Conservation (phyloP, 371 early-diverging fungal genomes). For the Saksenaea vasiformis region DNA sequence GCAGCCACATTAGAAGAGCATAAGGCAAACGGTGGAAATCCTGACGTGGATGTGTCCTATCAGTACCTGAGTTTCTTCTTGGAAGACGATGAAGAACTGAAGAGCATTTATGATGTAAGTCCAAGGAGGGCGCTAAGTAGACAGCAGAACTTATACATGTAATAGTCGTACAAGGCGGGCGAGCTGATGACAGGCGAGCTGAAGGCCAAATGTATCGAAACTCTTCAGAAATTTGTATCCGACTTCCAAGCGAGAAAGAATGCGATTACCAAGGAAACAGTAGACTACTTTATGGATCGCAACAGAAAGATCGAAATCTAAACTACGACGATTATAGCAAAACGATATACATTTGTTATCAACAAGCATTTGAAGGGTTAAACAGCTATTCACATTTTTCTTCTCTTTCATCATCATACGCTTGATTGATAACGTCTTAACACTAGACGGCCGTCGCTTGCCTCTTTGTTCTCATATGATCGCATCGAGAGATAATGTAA, state of each 20-base stretch:
- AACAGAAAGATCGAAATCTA: slow-evolving; percentile 43
- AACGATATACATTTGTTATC: neutral
- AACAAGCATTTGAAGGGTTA: neutral
- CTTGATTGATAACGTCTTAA: too few relatives aligned
- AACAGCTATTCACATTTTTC: too few relatives aligned
- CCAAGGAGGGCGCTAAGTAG: neutral
- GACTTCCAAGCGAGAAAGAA: slow-evolving; percentile 83
- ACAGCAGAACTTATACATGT: neutral
- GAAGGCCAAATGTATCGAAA: slow-evolving; percentile 93
- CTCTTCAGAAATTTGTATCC: slow-evolving; percentile 83
- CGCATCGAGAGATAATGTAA: too few relatives aligned
- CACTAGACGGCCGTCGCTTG: too few relatives aligned
- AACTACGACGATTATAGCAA: neutral
- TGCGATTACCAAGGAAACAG: slow-evolving; percentile 64
- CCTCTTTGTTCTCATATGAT: too few relatives aligned
- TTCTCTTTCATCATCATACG: too few relatives aligned
- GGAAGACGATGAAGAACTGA: slow-evolving; percentile 95
- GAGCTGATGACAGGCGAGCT: slow-evolving; percentile 91
- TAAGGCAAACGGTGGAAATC: slow-evolving; percentile 88
- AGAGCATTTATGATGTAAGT: slow-evolving; percentile 62
- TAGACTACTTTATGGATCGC: slow-evolving; percentile 69
- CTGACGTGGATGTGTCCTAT: slow-evolving; percentile 97
- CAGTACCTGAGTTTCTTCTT: slow-evolving; percentile 98
- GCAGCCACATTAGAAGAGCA: slow-evolving; percentile 94
- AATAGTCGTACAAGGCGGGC: slow-evolving; percentile 82